Evolutionary conservation across 2,329 filamentous ascomycete species (phyloP), one percentile per base, ranked within the genome.

Genomic region (Diplodia intermedia): DNA sequence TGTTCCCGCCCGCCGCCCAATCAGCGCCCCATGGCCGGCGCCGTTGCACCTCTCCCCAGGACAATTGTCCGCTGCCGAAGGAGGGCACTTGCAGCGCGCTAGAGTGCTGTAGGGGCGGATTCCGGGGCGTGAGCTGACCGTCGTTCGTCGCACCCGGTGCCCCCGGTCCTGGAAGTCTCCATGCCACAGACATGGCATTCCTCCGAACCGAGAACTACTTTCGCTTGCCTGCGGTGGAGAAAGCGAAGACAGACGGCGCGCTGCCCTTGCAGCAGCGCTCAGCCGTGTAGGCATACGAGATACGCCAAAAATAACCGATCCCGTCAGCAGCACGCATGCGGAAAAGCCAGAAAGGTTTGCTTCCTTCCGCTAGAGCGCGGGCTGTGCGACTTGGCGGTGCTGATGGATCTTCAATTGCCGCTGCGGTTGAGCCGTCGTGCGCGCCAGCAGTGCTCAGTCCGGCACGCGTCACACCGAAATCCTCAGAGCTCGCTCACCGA

Each of bases 401-500:
- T 62, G 57, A 62, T 62, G 47, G 40, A 49, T 62, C 57, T 62
- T 26, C 40, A 12, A 49, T 18, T 15, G 40, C 57, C 11, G n/a
- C 18, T 33, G 57, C 26, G 57, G 57, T 62, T 62, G 47, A 62
- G 57, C 57, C 56, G 23, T 43, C n/a, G 54, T 23, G 31, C 26
- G 26, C 52, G 52, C 52, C 52, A 43, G 38, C 38, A n/a, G 33
- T 57, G 31, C 54, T 23, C 54, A 1, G 9, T 33, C n/a, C 56
- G 36, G 23, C 40, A 33, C 57, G 57, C 57, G 57, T 62, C 57
- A 50, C 57, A 49, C 57, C 40, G 57, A 62, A 62, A 62, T 62
- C 57, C 57, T 49, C 40, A 43, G 40, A n/a, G 20, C 57, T 49
- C 40, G 26, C 57, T 43, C 55, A 43, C 55, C 33, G 33, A 60